A percentile compares a stretch with the other conserved stretches of the same genome.
phyloP scores from a whole-genome alignment of 2,329 filamentous ascomycete species.

The Aspergillus sp. region DNA sequence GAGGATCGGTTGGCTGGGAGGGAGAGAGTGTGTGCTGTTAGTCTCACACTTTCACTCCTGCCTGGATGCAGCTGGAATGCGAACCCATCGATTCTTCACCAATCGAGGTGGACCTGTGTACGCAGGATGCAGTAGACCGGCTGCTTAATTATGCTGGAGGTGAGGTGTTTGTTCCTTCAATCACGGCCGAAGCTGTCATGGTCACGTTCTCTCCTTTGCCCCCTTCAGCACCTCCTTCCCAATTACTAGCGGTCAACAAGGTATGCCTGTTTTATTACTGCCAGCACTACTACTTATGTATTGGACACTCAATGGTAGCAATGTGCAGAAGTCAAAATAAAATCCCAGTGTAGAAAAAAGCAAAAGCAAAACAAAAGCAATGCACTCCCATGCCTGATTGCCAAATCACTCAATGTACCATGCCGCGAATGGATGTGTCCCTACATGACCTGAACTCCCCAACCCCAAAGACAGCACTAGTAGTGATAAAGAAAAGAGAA shows the following conservation, averaged over 20 bases:
- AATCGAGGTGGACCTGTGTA: background rate
- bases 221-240: background rate
- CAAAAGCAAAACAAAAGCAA: background rate
- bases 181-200: background rate
- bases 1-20: background rate
- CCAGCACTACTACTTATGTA: too few species aligned
- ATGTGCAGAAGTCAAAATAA: background rate
- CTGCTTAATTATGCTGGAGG: conserved; percentile 4
- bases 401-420: conserved; percentile 2
- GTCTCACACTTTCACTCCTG: background rate
- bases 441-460: conserved; percentile 2
- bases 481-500: conserved; percentile 1
- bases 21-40: background rate
- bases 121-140: conserved; percentile 3
- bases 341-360: background rate
- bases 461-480: background rate
- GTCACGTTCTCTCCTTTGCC: background rate
- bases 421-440: background rate
- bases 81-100: background rate
- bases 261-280: background rate
- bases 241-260: background rate
- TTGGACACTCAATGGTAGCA: background rate
- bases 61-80: background rate
- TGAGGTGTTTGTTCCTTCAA: background rate
- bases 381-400: background rate